Conservation (phyloP, 331 rosid genomes). For the Acacia pycnantha region DNA sequence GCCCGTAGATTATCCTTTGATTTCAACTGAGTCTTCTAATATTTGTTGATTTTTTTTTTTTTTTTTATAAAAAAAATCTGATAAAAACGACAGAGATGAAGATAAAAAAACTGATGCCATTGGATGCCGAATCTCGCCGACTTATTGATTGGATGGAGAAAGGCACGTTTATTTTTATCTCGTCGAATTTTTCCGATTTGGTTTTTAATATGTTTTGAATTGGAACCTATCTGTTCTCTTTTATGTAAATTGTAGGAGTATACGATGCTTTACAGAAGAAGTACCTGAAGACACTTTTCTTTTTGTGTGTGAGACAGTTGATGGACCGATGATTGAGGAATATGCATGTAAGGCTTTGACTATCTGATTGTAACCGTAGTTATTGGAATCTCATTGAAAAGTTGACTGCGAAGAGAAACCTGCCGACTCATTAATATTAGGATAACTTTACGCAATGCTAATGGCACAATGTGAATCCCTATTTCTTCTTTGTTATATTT, state of each 20-base stretch:
- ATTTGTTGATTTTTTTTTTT: constrained; percentile 15
- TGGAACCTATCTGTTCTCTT: neutral
- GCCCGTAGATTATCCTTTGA: neutral
- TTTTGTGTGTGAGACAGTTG: constrained; percentile 77
- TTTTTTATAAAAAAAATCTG: neutral
- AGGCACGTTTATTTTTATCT: constrained; percentile 41
- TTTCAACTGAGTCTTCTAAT: neutral
- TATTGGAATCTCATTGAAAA: constrained; percentile 14
- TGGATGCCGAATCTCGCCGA: constrained; percentile 72
- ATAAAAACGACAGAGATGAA: constrained; percentile 72
- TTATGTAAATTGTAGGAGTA: constrained; percentile 57
- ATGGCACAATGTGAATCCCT: neutral
- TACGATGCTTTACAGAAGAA: constrained; percentile 90
- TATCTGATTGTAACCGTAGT: neutral
- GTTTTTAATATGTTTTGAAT: constrained; percentile 4
- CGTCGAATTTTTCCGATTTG: constrained; percentile 1
- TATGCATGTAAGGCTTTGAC: constrained; percentile 70
- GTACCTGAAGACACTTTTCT: constrained; percentile 82
- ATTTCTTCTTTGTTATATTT: constrained; percentile 22
- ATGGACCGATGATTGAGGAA: constrained; percentile 98
- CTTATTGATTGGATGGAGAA: constrained; percentile 96
- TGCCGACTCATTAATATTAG: neutral
- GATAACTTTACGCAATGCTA: constrained; percentile 17
- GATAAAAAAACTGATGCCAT: constrained; percentile 86
- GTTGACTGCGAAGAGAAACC: constrained; percentile 16